A percentile compares a stretch with the other conserved stretches of the same genome.
Evolutionary conservation across 345 rosid species (phyloP).

Genomic region (Hirschfeldia incana): DNA sequence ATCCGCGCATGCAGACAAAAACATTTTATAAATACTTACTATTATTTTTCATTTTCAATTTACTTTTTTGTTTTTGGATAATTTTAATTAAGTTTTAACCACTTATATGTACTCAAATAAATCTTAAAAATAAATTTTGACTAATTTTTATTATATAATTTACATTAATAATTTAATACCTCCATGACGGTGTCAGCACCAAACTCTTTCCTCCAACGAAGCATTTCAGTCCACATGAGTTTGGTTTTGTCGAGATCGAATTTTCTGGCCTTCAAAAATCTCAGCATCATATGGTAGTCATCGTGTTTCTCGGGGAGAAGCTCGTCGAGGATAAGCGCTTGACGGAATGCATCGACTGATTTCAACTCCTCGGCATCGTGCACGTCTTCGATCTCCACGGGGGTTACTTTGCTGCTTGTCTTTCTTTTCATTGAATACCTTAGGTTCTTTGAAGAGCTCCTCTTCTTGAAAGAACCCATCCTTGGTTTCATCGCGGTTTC

Average conservation of each 20-base stretch:
- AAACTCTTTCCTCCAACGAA: slow-evolving; percentile 86
- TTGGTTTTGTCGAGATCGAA: slow-evolving; percentile 85
- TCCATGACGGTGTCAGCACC: slow-evolving; percentile 70
- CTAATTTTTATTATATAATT: too few species aligned
- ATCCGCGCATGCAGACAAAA: too few species aligned
- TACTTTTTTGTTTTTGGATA: too few species aligned
- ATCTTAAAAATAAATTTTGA: too few species aligned
- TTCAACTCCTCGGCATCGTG: slow-evolving; percentile 76
- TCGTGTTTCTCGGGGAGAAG: slow-evolving; percentile 77
- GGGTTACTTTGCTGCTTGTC: slow-evolving; percentile 77
- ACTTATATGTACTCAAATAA: too few species aligned
- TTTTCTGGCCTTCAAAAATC: slow-evolving; percentile 93
- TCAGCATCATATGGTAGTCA: slow-evolving; percentile 90
- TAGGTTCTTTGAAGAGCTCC: slow-evolving; percentile 70
- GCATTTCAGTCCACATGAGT: slow-evolving; percentile 95
- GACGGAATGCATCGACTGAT: slow-evolving; percentile 82
- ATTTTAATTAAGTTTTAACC: too few species aligned
- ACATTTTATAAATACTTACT: too few species aligned
- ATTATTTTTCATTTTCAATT: too few species aligned
- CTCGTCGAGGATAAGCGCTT: slow-evolving; percentile 71
- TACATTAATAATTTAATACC: slow-evolving; percentile 29
- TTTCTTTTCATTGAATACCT: slow-evolving; percentile 68
- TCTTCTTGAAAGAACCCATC: slow-evolving; percentile 71
- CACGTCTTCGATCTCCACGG: slow-evolving; percentile 57
- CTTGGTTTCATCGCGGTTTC: slow-evolving; percentile 47